Conservation (phyloP, 257 asterid genomes). For the Coffea canephora region DNA sequence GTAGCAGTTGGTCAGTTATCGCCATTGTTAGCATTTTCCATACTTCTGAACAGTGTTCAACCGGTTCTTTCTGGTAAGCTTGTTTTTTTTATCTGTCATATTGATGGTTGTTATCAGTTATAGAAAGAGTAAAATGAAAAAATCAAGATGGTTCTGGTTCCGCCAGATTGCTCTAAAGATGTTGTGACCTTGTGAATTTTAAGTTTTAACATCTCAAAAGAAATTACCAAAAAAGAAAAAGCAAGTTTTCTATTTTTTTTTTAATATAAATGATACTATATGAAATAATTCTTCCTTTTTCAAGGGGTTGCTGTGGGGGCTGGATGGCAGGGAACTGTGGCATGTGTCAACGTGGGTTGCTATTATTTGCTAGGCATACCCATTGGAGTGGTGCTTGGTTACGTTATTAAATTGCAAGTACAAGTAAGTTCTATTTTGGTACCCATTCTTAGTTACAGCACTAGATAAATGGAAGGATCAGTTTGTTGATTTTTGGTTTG, state of each 20-base stretch:
- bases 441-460: no score
- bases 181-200: no score
- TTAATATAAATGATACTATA: neutral
- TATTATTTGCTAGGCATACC: conserved; percentile 67
- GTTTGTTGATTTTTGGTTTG: no score
- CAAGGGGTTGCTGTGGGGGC: conserved; percentile 74
- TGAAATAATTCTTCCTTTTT: neutral
- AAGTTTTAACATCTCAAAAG: no score
- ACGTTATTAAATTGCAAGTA: conserved; percentile 44
- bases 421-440: conserved; percentile 28
- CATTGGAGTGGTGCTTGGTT: conserved; percentile 53
- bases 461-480: no score
- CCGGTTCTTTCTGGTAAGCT: conserved; percentile 65
- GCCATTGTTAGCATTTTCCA: conserved; percentile 60
- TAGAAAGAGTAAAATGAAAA: no score
- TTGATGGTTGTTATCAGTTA: no score
- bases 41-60: conserved; percentile 60
- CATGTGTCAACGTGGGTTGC: conserved; percentile 52
- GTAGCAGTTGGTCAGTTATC: conserved; percentile 49
- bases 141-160: no score
- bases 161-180: no score
- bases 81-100: neutral
- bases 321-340: conserved; percentile 65
- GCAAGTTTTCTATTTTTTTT: no score
- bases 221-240: no score